These are phyloP conservation scores for Trametes elegans DNA, from an alignment of 768 basidiomycete genomes.

Conservation along the genomic window DNA sequence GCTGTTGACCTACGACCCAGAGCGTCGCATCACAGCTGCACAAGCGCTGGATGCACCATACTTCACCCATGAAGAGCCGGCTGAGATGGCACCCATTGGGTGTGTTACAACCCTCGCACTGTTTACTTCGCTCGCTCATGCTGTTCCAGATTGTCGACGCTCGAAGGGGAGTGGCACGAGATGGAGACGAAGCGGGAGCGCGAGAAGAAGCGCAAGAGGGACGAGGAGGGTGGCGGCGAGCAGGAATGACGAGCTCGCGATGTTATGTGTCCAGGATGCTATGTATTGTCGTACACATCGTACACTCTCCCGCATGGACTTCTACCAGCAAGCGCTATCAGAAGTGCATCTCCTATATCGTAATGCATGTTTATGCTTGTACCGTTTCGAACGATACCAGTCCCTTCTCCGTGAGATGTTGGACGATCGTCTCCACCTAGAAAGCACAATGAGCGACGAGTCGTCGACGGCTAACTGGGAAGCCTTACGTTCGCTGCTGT, in stretches of 20 bases:
- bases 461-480: not conserved
- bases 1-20: constrained; percentile 80
- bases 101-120: constrained; percentile 39
- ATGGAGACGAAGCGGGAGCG: constrained; percentile 92
- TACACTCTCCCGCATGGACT: constrained; percentile 17
- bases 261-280: constrained; percentile 24
- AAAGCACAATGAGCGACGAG: constrained; percentile 12
- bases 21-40: constrained; percentile 67
- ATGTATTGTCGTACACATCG: constrained; percentile 27
- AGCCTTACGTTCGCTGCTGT: constrained; percentile 78
- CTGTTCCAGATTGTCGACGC: constrained; percentile 57
- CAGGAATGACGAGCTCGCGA: not conserved
- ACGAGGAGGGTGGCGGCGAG: constrained; percentile 35
- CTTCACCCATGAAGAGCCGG: constrained; percentile 79
- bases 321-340: constrained; percentile 28
- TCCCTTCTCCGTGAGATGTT: constrained; percentile 68
- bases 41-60: constrained; percentile 84
- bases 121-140: not conserved
- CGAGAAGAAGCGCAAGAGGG: constrained; percentile 73
- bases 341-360: constrained; percentile 28
- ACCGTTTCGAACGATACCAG: constrained; percentile 43
- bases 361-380: constrained; percentile 23
- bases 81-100: constrained; percentile 73
- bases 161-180: constrained; percentile 98
- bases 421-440: constrained; percentile 86